Evolutionary conservation across 495 filamentous ascomycete species (phyloP).

Genomic region (Melanomma pulvis-pyrius): DNA sequence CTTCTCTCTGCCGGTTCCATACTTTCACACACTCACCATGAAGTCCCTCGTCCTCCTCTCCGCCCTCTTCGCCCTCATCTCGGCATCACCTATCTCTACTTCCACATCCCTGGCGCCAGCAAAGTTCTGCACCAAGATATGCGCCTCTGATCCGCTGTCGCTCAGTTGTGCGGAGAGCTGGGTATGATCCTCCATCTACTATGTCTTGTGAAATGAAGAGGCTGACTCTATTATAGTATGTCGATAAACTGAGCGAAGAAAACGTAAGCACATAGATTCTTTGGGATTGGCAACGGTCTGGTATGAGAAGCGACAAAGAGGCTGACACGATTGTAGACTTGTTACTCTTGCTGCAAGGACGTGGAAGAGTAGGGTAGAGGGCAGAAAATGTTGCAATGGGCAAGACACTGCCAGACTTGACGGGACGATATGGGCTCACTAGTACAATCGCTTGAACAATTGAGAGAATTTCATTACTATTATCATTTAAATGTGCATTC

Average conservation of each 20-base stretch:
- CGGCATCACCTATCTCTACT: background rate
- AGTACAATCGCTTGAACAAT: no score
- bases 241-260: background rate
- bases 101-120: background rate
- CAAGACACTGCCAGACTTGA: no score
- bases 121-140: slow-evolving; percentile 1
- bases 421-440: no score
- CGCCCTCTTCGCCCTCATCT: slow-evolving; percentile 1
- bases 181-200: background rate
- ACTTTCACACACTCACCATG: no score
- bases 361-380: no score
- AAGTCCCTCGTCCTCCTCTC: background rate
- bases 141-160: background rate
- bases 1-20: no score
- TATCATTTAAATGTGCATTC: no score
- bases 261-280: background rate
- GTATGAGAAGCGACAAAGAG: no score
- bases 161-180: background rate
- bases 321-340: background rate
- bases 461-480: no score
- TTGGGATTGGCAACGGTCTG: background rate
- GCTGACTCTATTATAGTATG: background rate
- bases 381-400: no score
- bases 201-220: background rate
- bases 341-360: background rate